Evolutionary conservation across 1,284 basidiomycete genomes (phyloP), one percentile per base, ranked within the genome.

Genomic region (Naganishia albida): DNA sequence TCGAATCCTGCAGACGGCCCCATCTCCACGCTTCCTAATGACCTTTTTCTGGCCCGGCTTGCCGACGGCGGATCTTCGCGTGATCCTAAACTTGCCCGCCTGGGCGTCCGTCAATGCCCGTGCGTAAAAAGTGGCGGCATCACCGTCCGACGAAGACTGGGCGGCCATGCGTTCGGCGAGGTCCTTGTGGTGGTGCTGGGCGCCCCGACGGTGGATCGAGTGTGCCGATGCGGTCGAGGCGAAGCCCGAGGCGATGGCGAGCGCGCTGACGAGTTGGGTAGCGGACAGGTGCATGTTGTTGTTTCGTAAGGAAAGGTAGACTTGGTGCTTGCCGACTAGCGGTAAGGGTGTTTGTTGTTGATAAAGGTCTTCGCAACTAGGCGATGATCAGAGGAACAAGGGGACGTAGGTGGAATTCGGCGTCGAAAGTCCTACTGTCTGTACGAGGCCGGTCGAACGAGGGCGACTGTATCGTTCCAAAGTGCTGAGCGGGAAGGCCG

Each of bases 211-310:
- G 38, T 60, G 57, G 18, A 60, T 60, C 57, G 57, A 60, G 57
- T 56, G 54, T 28, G 54, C 52, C 23, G 62, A 64, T 7, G 49
- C 28, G 20, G 62, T 64, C 23, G 62, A 40, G 12, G 62, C 44
- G 20, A 56, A 28, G 39, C 54, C 54, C 25, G 62, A 52, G 43
- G 55, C 54, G 18, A 50, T 42, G 62, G 46, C 52, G 49, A 62
- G 28, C 18, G 60, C 49, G 42, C 49, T 48, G 52, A 64, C 48
- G 25, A 56, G 54, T 18, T 49, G 48, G 30, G 44, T 39, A n/a
- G 64, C 64, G 12, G 67, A 66, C 39, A 64, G 59, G 38, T 63
- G 53, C 42, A 56, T 46, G 63, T 43, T 53, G 50, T 46, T 43
- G 50, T 25, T 57, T 48, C 13, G 39, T 44, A 23, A 39, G 16